Evolutionary conservation across 768 basidiomycete genomes (phyloP), one percentile per base, ranked within the genome.

Genomic region (Daedaleopsis nitida): DNA sequence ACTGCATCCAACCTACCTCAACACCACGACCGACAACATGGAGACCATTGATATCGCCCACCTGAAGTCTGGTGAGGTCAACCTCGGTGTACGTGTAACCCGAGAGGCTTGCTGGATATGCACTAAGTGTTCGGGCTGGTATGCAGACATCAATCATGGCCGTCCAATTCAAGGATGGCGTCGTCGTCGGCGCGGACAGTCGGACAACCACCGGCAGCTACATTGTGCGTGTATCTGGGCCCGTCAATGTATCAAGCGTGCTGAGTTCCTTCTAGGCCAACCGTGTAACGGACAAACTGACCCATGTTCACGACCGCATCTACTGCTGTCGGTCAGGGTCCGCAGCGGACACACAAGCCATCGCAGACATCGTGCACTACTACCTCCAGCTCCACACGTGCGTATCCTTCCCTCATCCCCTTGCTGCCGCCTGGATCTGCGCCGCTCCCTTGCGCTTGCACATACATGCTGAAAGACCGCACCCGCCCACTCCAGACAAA

Each of bases 271-370:
- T 53, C 39, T 63, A 96, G 94, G 94, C 95, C 24, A 98, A 98
- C 75, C 89, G 96, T 75, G 96, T 98, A 19, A 99, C 96, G 45
- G 96, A 99, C 83, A 99, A 99, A 78, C 84, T 98, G 62, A 97
- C 96, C 2, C 86, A 92, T 73, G 83, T 99, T 67, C 95, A 98
- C 75, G 97, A 99, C 77, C 93, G 94, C 67, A 92, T 98, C 75
- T 99, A 98, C 76, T 99, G 97, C 74, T 99, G 97, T 84, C 91
- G 97, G 61, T 97, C 94, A 45, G 97, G 97, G 52, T 97, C 95
- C 66, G 93, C 96, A 49, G 96, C 96, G 23, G 96, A 99, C 74
- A 99, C 97, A 3, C 97, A 97, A 75, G 94, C 96, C 52, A 81
- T 99, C 34, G 96, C 97, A 57, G 97, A 99, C 73, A 79, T 86